Base-by-base conservation (phyloP, 2,329 filamentous ascomycete species). In the Raffaelea ambrosiae region DNA sequence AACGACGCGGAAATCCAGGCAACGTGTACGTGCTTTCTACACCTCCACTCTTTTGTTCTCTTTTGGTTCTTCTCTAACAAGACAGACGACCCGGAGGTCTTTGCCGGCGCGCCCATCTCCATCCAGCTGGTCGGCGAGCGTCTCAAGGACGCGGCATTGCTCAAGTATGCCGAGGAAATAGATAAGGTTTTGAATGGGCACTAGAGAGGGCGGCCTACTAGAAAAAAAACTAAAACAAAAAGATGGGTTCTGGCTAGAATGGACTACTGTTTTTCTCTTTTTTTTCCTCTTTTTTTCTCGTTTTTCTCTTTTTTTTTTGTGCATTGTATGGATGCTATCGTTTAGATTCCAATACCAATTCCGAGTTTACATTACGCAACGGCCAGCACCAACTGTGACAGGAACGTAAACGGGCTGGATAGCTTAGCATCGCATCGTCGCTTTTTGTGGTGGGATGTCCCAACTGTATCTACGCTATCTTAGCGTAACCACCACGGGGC, bases 81-180 rank as follows among this genome's bases (percentile, higher is more conserved):
- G 3, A 3, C 22, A 53, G 51, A 45, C 44, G 31, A 51, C 40
- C 49, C 51, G 13, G 31, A 51, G 18, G 10, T 35, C 19, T 48
- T 51, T 44, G 45, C 46, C 1, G 50, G 50, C 23, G 45, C 47
- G 11, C 51, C 51, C 11, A 48, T 53, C 10, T 38, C 49, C 9
- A 44, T 53, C 18, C 51, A 53, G 45, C 33, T 51, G 10, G 49
- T 53, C 14, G 49, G 46, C 18, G 42, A 39, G 41, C 44, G 51
- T 9, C 43, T 53, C 19, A 19, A 47, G 3, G 51, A 53, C 29
- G 41, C 31, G 9, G 39, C 43, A 2, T 31, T 49, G 22, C 33
- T 49, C 5, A 9, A 40, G 16, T 23, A 49, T 11, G 39, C 39
- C 18, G 48, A 46, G 31, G 40, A 20, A 31, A 11, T 49, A 2